Conservation (phyloP, 306 rosid genomes). For the Dalbergia oliveri region DNA sequence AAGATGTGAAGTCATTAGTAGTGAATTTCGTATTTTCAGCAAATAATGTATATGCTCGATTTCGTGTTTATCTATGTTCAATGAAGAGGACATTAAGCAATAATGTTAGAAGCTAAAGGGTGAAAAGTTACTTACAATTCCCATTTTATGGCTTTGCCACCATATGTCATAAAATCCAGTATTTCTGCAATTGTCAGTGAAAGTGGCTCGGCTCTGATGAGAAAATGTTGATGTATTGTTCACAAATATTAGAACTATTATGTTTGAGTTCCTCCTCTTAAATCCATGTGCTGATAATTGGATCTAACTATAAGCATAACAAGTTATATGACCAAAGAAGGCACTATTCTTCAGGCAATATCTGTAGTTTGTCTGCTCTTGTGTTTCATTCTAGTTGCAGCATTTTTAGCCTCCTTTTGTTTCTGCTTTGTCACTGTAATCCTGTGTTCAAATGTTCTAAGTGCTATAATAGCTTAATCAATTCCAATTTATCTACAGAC, state of each 20-base stretch:
- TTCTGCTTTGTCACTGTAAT: slow-evolving; percentile 27
- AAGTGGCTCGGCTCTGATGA: no score
- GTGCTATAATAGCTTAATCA: slow-evolving; percentile 16
- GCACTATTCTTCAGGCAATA: no score
- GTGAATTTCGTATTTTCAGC: background rate
- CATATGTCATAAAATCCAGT: slow-evolving; percentile 3
- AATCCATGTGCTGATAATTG: no score
- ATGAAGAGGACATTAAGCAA: no score
- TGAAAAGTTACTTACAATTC: slow-evolving; percentile 79
- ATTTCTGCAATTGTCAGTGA: slow-evolving; percentile 5
- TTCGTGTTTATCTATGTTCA: no score
- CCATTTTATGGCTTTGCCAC: slow-evolving; percentile 53
- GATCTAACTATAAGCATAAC: no score
- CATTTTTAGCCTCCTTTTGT: slow-evolving; percentile 16
- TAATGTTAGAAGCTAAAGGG: slow-evolving; percentile 5
- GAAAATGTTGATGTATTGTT: no score
- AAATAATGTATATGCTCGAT: no score
- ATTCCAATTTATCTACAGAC: slow-evolving; percentile 59
- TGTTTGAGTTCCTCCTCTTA: no score
- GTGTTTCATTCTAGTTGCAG: slow-evolving; percentile 50
- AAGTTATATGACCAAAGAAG: no score
- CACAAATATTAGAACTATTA: no score
- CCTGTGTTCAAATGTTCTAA: background rate
- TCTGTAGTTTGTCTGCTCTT: background rate
- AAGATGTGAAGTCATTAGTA: no score